Conservation (phyloP, 106 monocot genomes). For the Dendrobium chrysotoxum region DNA sequence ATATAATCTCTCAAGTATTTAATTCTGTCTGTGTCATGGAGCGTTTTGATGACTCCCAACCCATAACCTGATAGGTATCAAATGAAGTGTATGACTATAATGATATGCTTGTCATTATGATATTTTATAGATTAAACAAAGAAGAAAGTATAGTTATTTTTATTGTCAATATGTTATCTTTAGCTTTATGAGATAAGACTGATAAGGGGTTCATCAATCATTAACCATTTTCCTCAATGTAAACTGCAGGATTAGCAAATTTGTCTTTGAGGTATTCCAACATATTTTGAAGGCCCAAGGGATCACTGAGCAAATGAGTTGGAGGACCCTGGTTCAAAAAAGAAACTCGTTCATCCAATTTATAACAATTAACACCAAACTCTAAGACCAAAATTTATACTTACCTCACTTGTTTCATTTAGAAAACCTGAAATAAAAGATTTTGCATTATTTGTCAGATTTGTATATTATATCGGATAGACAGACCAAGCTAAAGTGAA, state of each 20-base stretch:
- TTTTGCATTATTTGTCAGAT: background rate
- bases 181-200: too few species aligned
- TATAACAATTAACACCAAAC: background rate
- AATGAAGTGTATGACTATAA: background rate
- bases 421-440: background rate
- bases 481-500: background rate
- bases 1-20: slow-evolving; percentile 23
- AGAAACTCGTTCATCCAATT: background rate
- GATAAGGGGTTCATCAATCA: background rate
- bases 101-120: background rate
- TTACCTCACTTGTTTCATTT: background rate
- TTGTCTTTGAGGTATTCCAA: slow-evolving; percentile 28
- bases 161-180: too few species aligned
- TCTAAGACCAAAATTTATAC: background rate
- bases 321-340: slow-evolving; percentile 14
- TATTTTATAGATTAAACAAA: background rate
- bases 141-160: background rate
- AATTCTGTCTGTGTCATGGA: slow-evolving; percentile 30
- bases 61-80: background rate
- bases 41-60: background rate
- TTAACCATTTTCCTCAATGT: slow-evolving; percentile 68
- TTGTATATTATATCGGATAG: background rate
- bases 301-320: slow-evolving; percentile 10
- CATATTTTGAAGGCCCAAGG: slow-evolving; percentile 35
- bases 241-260: slow-evolving; percentile 50